Base-by-base conservation (phyloP, 169 alveolate species). In the Ichthyophthirius multifiliis region DNA sequence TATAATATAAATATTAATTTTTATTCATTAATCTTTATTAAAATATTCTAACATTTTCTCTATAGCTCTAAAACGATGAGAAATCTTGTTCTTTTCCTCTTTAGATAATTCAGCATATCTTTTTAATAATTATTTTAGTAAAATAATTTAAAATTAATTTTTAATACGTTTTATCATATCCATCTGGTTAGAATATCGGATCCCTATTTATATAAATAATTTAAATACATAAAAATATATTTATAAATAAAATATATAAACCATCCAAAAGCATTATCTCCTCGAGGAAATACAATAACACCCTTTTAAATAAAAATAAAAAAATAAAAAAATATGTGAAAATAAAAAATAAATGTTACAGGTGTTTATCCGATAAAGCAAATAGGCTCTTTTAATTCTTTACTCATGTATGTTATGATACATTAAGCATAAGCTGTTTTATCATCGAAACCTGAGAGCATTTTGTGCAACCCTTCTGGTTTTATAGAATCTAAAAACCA, bases 181-280 rank as follows among this genome's bases (percentile, higher is more conserved):
- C 95, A 27, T 89, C 85, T n/a, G 98, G 98, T 84, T 89, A 73
- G 80, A 96, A 96, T 18, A 92, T 85, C n/a, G 97, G 97, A 62
- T 96, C 98, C 97, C 97, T 34, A 65, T 5, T n/a, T n/a, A n/a
- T n/a, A 16, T 30, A 18, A 62, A 18, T 18, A 62, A 31, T 48
- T 62, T n/a, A 30, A 5, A 30, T 62, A 30, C 4, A 4, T 62
- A 18, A 23, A 7, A 65, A 65, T 32, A 65, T 65, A 0, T 3
- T 1, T 27, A 1, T 16, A 3, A 10, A 23, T 16, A 0, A 64
- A 64, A 16, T 31, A 1, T 23, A 7, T 20, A 15, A 20, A 73
- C 90, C 90, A 94, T 64, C 95, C 97, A 75, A 94, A 94, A 48
- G 67, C 79, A 73, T 86, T 89, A n/a, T 84, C 92, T 32, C 97